Conservation (phyloP, 225 moss, liverwort and hornwort genomes). For the Thuidium tamariscinum region DNA sequence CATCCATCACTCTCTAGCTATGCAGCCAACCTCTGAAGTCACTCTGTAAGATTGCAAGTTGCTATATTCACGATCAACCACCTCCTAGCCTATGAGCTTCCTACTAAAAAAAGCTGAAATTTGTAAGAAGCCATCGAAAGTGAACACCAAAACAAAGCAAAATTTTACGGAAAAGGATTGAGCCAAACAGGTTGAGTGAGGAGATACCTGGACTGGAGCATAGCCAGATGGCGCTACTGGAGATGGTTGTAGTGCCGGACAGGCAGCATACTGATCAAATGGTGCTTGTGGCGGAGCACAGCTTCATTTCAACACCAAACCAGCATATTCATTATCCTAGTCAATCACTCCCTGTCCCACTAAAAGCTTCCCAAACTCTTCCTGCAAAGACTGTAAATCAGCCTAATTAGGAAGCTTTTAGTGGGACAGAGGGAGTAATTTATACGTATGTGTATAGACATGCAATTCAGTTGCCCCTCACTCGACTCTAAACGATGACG, state of each 20-base stretch:
- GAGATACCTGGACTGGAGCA: constrained; percentile 74
- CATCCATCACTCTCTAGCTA: neutral
- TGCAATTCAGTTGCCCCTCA: neutral
- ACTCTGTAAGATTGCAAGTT: neutral
- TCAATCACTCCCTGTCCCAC: too few species aligned
- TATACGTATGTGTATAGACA: neutral
- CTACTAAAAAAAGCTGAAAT: neutral
- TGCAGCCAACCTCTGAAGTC: neutral
- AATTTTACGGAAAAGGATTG: neutral
- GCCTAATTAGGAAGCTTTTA: too few species aligned
- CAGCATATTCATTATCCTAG: neutral
- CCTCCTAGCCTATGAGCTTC: neutral
- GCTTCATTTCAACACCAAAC: constrained; percentile 26
- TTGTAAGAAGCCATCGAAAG: neutral
- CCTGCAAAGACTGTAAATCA: too few species aligned
- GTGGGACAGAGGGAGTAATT: too few species aligned
- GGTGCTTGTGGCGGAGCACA: constrained; percentile 58
- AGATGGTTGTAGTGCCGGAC: constrained; percentile 57
- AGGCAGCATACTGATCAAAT: constrained; percentile 76
- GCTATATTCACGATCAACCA: neutral
- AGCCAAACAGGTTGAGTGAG: neutral
- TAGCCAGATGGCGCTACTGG: constrained; percentile 76
- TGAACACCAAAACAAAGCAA: neutral
- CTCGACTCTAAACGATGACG: neutral
- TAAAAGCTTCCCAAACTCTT: too few species aligned